Evolutionary conservation across 2,329 filamentous ascomycete genomes (phyloP), one percentile per base, ranked within the genome.

Genomic region (Graphiopsis chlorocephala): DNA sequence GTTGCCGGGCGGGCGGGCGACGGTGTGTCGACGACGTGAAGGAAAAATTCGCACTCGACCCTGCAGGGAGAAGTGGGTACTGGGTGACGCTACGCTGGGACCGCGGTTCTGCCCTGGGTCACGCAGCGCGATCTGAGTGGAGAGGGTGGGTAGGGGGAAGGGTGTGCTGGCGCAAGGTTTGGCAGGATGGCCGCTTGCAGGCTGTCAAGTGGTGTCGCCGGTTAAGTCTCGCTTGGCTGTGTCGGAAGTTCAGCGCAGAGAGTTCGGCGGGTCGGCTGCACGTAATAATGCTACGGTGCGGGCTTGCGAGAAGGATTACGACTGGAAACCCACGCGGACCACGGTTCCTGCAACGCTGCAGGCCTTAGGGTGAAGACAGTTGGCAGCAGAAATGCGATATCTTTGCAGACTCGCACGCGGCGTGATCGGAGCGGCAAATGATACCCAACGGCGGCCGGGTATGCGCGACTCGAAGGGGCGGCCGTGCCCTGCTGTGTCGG

Each of bases 1-100:
- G 72, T 64, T 71, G 71, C 71, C 72, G 68, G 64, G 42, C 64
- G 66, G 69, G 67, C 66, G 68, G 64, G 64, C 61, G 66, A 64
- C 63, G 33, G 62, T 66, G 65, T 68, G 65, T 68, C 63, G 68
- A 70, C 67, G 64, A 64, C 50, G 70, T 64, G 66, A 68, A 64
- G 66, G 64, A 67, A 66, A 69, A 65, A 72, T 71, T 68, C 53
- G 45, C 28, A 48, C 38, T 42, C 53, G 61, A 38, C 61, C 53
- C 53, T 64, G 65, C 66, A 66, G 66, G 63, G 63, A 68, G 67
- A 68, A 69, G 70, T 71, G 68, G 68, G 68, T 57, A 63, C 61
- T 53, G 38, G 8, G 3, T 45, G 38, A 45, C 62, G 57, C 67
- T 62, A 65, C 65, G 59, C 61, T 66, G 33, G 55, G 61, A 58